These are phyloP conservation scores for Colletotrichum cordylinicola DNA, from an alignment of 2,329 filamentous ascomycete species.

Conservation along the genomic window DNA sequence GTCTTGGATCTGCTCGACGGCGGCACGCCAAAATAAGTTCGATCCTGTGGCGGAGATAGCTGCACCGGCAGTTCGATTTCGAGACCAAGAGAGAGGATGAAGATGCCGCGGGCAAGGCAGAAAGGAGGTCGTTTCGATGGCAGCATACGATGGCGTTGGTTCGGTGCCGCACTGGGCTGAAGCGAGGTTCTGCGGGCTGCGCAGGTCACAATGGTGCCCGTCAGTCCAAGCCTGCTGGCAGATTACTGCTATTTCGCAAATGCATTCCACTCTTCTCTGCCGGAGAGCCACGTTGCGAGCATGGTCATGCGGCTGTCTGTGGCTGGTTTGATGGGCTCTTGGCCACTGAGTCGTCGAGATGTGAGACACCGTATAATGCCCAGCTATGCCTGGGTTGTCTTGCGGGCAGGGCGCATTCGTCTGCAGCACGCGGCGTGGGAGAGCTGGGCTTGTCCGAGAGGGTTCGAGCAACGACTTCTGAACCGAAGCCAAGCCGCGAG, in stretches of 20 bases:
- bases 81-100: neutral
- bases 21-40: neutral
- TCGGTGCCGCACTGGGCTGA: neutral
- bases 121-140: neutral
- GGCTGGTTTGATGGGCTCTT: neutral
- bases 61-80: neutral
- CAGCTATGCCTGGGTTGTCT: neutral
- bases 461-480: neutral
- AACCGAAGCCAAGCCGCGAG: conserved; percentile 3
- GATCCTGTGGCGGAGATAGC: neutral
- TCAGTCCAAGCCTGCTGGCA: neutral
- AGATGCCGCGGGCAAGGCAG: neutral
- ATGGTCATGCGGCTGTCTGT: neutral
- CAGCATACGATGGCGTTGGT: neutral
- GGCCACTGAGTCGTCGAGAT: neutral
- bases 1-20: conserved; percentile 14
- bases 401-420: neutral
- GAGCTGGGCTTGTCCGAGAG: neutral
- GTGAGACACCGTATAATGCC: neutral
- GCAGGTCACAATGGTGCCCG: neutral
- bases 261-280: neutral
- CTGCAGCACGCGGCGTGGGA: neutral
- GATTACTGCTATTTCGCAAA: neutral
- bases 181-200: neutral
- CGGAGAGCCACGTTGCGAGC: neutral